Evolutionary conservation across 805 yeast genomes (phyloP).

Genomic region (Suhomyces canberraensis): DNA sequence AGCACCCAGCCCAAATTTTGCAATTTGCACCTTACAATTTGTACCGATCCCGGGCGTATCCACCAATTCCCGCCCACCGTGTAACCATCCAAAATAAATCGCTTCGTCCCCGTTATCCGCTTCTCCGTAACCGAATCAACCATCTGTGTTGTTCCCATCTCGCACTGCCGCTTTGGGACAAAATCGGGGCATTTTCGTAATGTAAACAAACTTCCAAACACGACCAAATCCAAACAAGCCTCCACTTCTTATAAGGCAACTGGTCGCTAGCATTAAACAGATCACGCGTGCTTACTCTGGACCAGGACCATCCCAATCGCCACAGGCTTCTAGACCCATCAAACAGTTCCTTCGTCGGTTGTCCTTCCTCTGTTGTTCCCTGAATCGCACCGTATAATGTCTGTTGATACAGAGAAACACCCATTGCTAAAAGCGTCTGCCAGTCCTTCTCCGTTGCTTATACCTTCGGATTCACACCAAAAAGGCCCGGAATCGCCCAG

Average conservation of each 20-base stretch:
- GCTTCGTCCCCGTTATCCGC: no score
- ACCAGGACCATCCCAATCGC: no score
- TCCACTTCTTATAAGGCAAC: not conserved
- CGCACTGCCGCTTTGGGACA: constrained; percentile 1
- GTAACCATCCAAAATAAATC: no score
- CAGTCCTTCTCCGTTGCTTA: not conserved
- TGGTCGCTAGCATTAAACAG: not conserved
- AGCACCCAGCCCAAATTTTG: no score
- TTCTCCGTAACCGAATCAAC: no score
- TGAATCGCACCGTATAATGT: no score
- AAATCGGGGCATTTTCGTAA: not conserved
- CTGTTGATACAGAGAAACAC: not conserved
- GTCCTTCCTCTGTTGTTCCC: no score
- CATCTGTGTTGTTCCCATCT: not conserved
- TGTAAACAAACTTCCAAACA: constrained; percentile 6
- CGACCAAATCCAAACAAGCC: constrained; percentile 5
- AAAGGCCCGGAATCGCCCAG: not conserved
- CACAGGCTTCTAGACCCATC: no score
- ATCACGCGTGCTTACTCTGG: not conserved
- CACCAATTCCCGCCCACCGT: no score
- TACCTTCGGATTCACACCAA: not conserved
- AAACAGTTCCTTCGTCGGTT: no score
- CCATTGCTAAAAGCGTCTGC: not conserved
- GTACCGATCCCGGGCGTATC: no score
- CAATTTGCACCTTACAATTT: no score